Base-by-base conservation (phyloP, 73 alveolate genomes). In the Paraurostyla sp. region DNA sequence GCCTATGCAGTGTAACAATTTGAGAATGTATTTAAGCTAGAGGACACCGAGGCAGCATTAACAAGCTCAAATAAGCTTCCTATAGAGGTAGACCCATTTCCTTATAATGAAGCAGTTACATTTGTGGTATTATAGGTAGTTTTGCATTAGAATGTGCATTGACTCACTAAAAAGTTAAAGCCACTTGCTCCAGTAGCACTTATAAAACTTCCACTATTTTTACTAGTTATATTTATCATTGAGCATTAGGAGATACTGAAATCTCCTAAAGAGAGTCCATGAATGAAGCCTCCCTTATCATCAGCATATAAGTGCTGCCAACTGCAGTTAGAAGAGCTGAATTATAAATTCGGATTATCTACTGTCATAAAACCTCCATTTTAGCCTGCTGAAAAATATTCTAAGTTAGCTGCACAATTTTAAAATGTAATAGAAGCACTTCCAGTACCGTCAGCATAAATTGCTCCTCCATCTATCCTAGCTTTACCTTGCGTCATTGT, bases 381-480 rank as follows among this genome's bases (percentile, higher is more conserved):
- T 15, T 65, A 4, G 1, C 6, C 46, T 65, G 82, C 7, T 38
- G 35, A 25, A 30, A 65, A 65, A 38, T 65, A 65, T 6, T 32
- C 40, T 15, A 65, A 38, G 13, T 32, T 1, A 16, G 56, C 13
- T 65, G 7, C 35, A 65, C 82, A 65, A 40, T 65, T 65, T 11
- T 1, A 1, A 16, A 65, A 36, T 35, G 3, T 38, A 36, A 65
- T 6, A 33, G 41, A 15, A 2, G 82, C 32, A 0, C 27, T 6
- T 36, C 82, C 82, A 65, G 56, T 65, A 38, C 82, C 82, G 6
- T 25, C 58, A 65, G 58, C 58, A 32, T 15, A 9, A 13, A 65
- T 36, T 7, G 59, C 82, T 30, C 82, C 82, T 6, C 60, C 82
- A 36, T 65, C 41, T 32, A 9, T 22, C 32, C 56, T 65, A 13